Evolutionary conservation across 768 basidiomycete species (phyloP).

Genomic region (Saitozyma podzolica): DNA sequence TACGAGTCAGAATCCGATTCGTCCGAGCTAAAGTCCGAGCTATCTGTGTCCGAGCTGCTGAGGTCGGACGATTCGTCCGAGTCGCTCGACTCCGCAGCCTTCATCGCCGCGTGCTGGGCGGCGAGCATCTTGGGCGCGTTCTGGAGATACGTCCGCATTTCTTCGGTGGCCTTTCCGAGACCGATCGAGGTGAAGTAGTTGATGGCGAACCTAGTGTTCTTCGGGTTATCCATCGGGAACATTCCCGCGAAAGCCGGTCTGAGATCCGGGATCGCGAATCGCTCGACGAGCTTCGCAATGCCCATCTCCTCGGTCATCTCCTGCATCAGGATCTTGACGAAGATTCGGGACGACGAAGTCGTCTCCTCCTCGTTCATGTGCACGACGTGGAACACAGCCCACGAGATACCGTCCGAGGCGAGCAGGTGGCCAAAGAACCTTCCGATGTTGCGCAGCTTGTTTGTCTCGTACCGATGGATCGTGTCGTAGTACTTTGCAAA

Average conservation of each 20-base stretch:
- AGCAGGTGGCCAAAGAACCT: slow-evolving; percentile 94
- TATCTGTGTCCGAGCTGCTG: slow-evolving; percentile 54
- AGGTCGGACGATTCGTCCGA: slow-evolving; percentile 26
- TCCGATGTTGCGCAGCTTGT: slow-evolving; percentile 93
- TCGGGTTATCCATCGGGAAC: slow-evolving; percentile 96
- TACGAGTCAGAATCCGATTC: slow-evolving; percentile 43
- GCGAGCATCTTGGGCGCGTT: slow-evolving; percentile 95
- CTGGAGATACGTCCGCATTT: slow-evolving; percentile 94
- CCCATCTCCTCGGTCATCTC: slow-evolving; percentile 96
- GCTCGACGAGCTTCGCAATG: slow-evolving; percentile 75
- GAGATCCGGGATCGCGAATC: slow-evolving; percentile 86
- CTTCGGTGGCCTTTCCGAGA: slow-evolving; percentile 84
- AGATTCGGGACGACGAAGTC: slow-evolving; percentile 92
- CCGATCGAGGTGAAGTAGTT: slow-evolving; percentile 98
- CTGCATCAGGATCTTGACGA: slow-evolving; percentile 92
- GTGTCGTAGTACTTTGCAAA: slow-evolving; percentile 90
- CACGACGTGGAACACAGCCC: slow-evolving; percentile 78
- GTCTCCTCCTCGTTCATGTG: slow-evolving; percentile 98
- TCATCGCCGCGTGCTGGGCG: slow-evolving; percentile 83
- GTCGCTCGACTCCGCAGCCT: slow-evolving; percentile 59
- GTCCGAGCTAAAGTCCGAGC: slow-evolving; percentile 26
- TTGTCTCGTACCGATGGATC: slow-evolving; percentile 98
- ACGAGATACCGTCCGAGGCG: slow-evolving; percentile 81
- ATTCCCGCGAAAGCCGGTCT: slow-evolving; percentile 70
- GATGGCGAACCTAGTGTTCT: slow-evolving; percentile 87